Evolutionary conservation across 179 eudicot genomes (phyloP), one percentile per base, ranked within the genome.

Genomic region (Sideroxylon spinosum): DNA sequence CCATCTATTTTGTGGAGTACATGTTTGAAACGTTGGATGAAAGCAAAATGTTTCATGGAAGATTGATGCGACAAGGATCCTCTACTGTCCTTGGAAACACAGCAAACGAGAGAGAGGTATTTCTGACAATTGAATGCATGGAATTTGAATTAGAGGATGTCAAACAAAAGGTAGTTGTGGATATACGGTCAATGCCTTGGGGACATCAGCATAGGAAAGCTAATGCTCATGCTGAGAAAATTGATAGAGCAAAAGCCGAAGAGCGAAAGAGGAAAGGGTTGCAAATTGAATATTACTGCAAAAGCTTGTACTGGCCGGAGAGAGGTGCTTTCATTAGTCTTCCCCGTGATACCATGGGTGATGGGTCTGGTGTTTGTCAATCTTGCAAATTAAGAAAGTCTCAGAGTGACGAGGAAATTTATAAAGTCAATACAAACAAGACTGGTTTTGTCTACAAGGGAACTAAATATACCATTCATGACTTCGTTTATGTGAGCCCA

Each of bases 91-190:
- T 93, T 64, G 91, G 92, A 77, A 89, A 83, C 76, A 84, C 91
- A 75, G 91, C 90, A 22, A 87, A 85, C 83, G 94, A 91, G 69
- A 81, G 98, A 86, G 98, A 93, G 81, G 80, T 93, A 48, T 93
- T 93, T 85, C 81, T 93, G 86, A 90, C 91, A 22, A 83, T 90
- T 76, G 88, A 89, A 9, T 93, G 98, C 75, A 64, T 85, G 83
- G 93, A 90, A 53, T 84, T 90, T 82, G 89, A 88, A 68, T 81
- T 93, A 65, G 87, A 70, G 19, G 89, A 88, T 80, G 82, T 88
- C 76, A 85, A 79, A 77, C 78, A 90, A 83, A 82, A 73, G 68
- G 52, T 86, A 32, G 60, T 73, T 66, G 86, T 93, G 76, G 88
- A 91, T 61, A 80, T 90, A 69, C 86, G 91, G 55, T 81, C 68